Conservation (phyloP, 768 basidiomycete species). For the Hericium coralloides region DNA sequence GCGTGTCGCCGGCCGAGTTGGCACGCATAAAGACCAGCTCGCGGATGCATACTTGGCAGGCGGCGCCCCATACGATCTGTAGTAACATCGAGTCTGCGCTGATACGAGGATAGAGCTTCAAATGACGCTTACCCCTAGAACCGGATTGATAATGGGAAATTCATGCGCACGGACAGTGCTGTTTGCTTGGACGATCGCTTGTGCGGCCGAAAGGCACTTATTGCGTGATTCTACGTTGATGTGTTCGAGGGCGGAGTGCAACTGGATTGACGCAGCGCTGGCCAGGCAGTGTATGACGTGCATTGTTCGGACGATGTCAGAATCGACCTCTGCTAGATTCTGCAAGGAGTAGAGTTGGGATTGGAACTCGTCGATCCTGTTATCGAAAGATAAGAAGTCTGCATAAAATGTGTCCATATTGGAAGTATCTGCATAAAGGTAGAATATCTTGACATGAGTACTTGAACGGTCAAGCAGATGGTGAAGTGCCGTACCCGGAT, state of each 20-base stretch:
- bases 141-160: not conserved
- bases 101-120: not conserved
- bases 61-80: slow-evolving; percentile 11
- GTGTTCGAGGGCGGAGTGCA: slow-evolving; percentile 17
- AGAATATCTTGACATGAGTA: not conserved
- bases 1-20: slow-evolving; percentile 2
- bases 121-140: slow-evolving; percentile 3
- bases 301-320: slow-evolving; percentile 12
- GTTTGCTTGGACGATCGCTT: slow-evolving; percentile 8
- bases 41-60: slow-evolving; percentile 10
- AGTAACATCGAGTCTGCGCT: not conserved
- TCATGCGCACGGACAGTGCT: slow-evolving; percentile 1
- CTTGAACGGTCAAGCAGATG: not conserved
- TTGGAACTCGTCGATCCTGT: slow-evolving; percentile 21
- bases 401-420: slow-evolving; percentile 14
- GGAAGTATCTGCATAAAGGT: slow-evolving; percentile 1
- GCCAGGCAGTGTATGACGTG: slow-evolving; percentile 19
- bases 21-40: slow-evolving; percentile 9
- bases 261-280: slow-evolving; percentile 21
- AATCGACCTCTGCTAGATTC: not conserved
- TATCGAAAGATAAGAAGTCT: slow-evolving; percentile 19
- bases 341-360: slow-evolving; percentile 15
- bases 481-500: slow-evolving; percentile 17
- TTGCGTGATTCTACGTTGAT: slow-evolving; percentile 10
- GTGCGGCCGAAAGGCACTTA: slow-evolving; percentile 11